phyloP scores from a whole-genome alignment of 2,329 filamentous ascomycete species.

The Septoria petroselini region DNA sequence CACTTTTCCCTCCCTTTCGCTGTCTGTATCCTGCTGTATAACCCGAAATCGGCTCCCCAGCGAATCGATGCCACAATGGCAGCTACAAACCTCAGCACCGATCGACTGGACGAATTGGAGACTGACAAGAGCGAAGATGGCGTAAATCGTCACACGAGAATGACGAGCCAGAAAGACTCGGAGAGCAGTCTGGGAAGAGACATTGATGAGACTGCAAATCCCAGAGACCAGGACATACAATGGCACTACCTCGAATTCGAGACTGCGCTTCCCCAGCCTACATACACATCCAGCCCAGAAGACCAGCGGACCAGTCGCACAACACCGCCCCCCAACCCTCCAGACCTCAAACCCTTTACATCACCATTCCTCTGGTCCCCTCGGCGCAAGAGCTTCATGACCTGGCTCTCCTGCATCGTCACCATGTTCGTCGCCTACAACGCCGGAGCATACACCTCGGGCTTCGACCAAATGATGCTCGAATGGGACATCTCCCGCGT shows the following conservation, averaged over 20 bases:
- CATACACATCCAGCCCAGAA: constrained; percentile 33
- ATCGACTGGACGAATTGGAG: neutral
- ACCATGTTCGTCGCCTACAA: constrained; percentile 73
- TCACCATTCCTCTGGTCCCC: constrained; percentile 73
- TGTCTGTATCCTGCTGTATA: neutral
- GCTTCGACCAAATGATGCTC: constrained; percentile 60
- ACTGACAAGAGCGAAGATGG: neutral
- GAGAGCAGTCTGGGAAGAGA: constrained; percentile 19
- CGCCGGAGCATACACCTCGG: constrained; percentile 75
- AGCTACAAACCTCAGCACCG: constrained; percentile 10
- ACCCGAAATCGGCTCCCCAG: neutral
- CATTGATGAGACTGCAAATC: neutral
- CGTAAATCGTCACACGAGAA: neutral
- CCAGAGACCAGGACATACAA: constrained; percentile 41
- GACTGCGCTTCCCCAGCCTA: constrained; percentile 54
- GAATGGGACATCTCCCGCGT: constrained; percentile 64
- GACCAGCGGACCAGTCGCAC: constrained; percentile 26
- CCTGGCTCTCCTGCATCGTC: constrained; percentile 70
- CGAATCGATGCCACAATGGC: constrained; percentile 1
- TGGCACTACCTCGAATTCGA: constrained; percentile 63
- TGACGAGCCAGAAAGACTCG: constrained; percentile 17
- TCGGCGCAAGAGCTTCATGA: constrained; percentile 65
- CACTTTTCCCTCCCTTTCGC: neutral
- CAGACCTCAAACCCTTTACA: constrained; percentile 62
- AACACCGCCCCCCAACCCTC: constrained; percentile 52